Percentiles rank a stretch among this genome's conserved stretches.
phyloP scores from a whole-genome alignment of 805 yeast species.

The Metschnikowia drakensbergensis region DNA sequence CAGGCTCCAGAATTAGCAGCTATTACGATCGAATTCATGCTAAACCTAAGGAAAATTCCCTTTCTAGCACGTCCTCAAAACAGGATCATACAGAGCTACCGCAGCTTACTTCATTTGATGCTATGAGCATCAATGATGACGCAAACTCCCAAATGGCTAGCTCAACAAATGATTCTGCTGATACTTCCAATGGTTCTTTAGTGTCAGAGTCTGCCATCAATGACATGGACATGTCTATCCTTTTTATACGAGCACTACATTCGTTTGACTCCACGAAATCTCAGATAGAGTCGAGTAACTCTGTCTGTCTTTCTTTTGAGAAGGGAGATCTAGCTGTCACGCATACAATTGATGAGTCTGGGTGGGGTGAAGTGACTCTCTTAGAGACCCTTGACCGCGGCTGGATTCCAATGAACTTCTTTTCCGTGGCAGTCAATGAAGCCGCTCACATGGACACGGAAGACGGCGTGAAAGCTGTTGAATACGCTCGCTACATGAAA shows the following conservation, averaged over 20 bases:
- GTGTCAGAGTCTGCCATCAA: slow-evolving; percentile 9
- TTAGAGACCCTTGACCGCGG: slow-evolving; percentile 63
- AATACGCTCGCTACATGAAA: slow-evolving; percentile 42
- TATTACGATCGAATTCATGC: slow-evolving; percentile 33
- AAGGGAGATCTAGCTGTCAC: slow-evolving; percentile 72
- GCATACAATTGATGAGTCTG: slow-evolving; percentile 73
- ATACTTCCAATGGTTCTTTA: not conserved
- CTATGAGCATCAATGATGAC: not conserved
- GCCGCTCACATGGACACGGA: slow-evolving; percentile 21
- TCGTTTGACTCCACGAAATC: slow-evolving; percentile 55
- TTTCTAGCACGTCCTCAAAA: not conserved
- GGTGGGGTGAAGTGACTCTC: slow-evolving; percentile 84
- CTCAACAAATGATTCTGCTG: not conserved
- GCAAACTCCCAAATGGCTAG: not conserved
- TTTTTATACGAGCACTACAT: slow-evolving; percentile 57
- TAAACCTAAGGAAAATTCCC: slow-evolving; percentile 7
- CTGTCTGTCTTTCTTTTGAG: slow-evolving; percentile 69
- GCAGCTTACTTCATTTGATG: not conserved
- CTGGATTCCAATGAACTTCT: slow-evolving; percentile 85
- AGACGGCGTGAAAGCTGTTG: slow-evolving; percentile 21
- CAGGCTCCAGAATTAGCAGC: slow-evolving; percentile 22
- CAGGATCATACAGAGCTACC: not conserved
- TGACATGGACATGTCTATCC: slow-evolving; percentile 46
- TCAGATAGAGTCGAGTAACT: slow-evolving; percentile 61
- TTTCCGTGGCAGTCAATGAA: slow-evolving; percentile 43